phyloP scores from a whole-genome alignment of 768 basidiomycete species.

The Tylopilus felleus region DNA sequence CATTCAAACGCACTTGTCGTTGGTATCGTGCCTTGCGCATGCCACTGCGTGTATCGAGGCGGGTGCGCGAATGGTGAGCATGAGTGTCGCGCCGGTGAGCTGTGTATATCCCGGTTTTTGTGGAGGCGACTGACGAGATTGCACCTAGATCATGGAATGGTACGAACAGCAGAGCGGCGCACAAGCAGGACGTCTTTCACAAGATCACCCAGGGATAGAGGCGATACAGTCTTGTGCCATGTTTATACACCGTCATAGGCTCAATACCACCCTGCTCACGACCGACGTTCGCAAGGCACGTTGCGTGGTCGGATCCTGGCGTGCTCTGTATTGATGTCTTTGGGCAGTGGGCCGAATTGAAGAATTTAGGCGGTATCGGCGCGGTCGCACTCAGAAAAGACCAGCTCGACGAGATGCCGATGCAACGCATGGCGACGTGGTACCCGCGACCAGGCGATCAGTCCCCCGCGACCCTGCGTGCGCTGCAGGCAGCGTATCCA shows the following conservation, averaged over 20 bases:
- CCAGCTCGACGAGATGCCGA: constrained; percentile 36
- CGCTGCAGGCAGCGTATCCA: constrained; percentile 40
- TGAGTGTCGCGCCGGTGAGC: constrained; percentile 50
- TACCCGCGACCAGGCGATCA: constrained; percentile 22
- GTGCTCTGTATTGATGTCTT: neutral
- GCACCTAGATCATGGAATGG: constrained; percentile 39
- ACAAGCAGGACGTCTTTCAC: neutral
- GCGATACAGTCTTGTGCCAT: constrained; percentile 43
- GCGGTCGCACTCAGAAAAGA: constrained; percentile 41
- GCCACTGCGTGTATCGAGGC: constrained; percentile 55
- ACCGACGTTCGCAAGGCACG: constrained; percentile 42
- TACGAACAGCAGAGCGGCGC: constrained; percentile 35
- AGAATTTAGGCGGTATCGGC: constrained; percentile 39
- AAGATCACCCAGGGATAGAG: constrained; percentile 43
- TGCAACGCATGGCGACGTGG: constrained; percentile 32
- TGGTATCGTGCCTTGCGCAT: constrained; percentile 54
- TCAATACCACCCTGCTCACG: constrained; percentile 42
- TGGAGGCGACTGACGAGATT: neutral
- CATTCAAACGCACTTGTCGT: constrained; percentile 49
- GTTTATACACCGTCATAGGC: constrained; percentile 40
- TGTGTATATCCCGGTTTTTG: neutral
- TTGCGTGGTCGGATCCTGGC: neutral
- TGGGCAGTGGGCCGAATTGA: constrained; percentile 41
- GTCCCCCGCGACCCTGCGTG: constrained; percentile 32
- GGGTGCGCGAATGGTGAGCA: constrained; percentile 44